These are phyloP conservation scores for Hygrophila difformis DNA, from an alignment of 257 asterid species.

Conservation along the genomic window DNA sequence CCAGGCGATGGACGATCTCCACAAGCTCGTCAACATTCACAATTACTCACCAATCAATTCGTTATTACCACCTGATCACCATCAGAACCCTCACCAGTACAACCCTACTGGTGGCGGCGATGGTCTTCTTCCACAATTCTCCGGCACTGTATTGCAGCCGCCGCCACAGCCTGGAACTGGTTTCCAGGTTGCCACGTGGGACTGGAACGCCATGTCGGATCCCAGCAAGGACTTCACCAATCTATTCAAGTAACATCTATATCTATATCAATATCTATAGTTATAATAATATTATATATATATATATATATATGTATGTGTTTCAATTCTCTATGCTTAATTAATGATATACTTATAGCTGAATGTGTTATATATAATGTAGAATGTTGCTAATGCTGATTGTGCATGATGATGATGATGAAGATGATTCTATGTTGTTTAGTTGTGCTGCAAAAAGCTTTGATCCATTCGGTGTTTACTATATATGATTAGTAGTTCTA, in stretches of 20 bases:
- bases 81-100: constrained; percentile 11
- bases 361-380: too few relatives aligned
- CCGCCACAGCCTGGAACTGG: background rate
- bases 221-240: background rate
- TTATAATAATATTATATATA: too few relatives aligned
- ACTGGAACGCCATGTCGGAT: background rate
- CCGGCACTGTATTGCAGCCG: constrained; percentile 29
- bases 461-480: too few relatives aligned
- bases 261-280: too few relatives aligned
- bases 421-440: too few relatives aligned
- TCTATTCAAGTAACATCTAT: background rate
- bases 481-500: too few relatives aligned
- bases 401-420: too few relatives aligned
- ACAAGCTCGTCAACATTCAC: constrained; percentile 35
- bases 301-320: too few relatives aligned
- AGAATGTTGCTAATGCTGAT: too few relatives aligned
- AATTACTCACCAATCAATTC: constrained; percentile 22
- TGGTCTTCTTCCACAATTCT: constrained; percentile 24
- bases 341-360: too few relatives aligned
- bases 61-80: constrained; percentile 1
- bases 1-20: constrained; percentile 39
- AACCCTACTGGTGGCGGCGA: constrained; percentile 12
- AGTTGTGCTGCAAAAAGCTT: too few relatives aligned
- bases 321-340: too few relatives aligned
- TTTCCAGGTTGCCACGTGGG: background rate